These are phyloP conservation scores for Chalaropsis thielavioides DNA, from an alignment of 2,329 filamentous ascomycete genomes.

Conservation along the genomic window DNA sequence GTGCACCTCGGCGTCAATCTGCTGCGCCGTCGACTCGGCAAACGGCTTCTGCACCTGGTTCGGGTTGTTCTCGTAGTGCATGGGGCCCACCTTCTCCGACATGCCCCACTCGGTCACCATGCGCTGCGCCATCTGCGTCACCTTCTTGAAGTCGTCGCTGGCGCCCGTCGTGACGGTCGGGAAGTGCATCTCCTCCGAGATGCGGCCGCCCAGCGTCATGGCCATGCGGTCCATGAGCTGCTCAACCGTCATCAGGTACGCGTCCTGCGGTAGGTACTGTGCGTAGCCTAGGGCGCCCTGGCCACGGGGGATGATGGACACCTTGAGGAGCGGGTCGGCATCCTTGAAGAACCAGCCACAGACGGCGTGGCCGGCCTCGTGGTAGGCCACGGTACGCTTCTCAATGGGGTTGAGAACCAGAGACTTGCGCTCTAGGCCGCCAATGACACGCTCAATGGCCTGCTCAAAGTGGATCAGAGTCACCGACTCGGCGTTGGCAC, in stretches of 20 bases:
- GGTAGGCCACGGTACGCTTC: conserved; percentile 92
- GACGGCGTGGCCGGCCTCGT: conserved; percentile 95
- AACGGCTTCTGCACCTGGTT: conserved; percentile 87
- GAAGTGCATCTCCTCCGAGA: conserved; percentile 94
- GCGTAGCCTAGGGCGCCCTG: conserved; percentile 90
- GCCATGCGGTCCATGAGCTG: conserved; percentile 99
- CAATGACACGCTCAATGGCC: conserved; percentile 93
- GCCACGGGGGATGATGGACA: conserved; percentile 94
- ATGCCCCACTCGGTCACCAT: conserved; percentile 99
- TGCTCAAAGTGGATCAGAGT: conserved; percentile 88
- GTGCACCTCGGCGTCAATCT: conserved; percentile 82
- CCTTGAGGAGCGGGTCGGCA: conserved; percentile 94
- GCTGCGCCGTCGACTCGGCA: conserved; percentile 81
- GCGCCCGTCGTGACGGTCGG: conserved; percentile 90
- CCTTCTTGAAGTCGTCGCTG: conserved; percentile 96
- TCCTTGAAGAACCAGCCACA: conserved; percentile 96
- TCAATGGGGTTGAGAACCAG: conserved; percentile 84
- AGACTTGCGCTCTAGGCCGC: conserved; percentile 93
- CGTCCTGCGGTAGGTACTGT: conserved; percentile 89
- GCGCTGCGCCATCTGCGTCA: conserved; percentile 83
- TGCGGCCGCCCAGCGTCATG: conserved; percentile 92
- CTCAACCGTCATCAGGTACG: conserved; percentile 87
- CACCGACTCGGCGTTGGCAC: conserved; percentile 65
- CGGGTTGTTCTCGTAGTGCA: conserved; percentile 76
- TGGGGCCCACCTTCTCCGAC: conserved; percentile 82